Base-by-base conservation (phyloP, 176 grass and related monocot species). In the Saccharum officinarum region DNA sequence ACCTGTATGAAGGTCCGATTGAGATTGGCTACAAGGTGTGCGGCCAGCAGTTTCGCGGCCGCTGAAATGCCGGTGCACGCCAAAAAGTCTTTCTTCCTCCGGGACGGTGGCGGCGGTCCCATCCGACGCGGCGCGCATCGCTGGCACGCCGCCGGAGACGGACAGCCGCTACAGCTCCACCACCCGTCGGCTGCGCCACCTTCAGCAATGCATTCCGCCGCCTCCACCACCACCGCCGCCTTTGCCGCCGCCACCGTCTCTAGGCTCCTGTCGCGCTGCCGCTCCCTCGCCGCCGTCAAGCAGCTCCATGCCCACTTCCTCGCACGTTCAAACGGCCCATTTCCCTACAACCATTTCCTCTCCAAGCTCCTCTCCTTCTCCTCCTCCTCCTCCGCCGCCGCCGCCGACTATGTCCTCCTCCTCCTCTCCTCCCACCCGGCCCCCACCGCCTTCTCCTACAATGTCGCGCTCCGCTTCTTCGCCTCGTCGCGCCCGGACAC, bases 331-430 rank as follows among this genome's bases (percentile, higher is more conserved):
- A 5, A 36, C 44, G 0, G 25, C 6, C 69, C 82, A 28, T 89
- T 89, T 33, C 87, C 87, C 14, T 89, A 89, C 76, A 89, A 89
- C 69, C 76, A 85, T 31, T 89, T 89, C 69, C 87, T 89, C 69
- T 89, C 87, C 61, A 89, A 76, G 61, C 87, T 85, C 47, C 76
- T 85, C 87, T 85, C 69, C 61, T 38, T 89, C 77, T 28, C 45
- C 44, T 10, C 15, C 31, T 23, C 79, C 37, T 2, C 52, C 39
- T 5, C 71, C 50, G 0, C 73, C n/a, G 1, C 15, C 71, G 7
- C 16, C 47, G 6, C 61, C 79, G 64, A 77, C 16, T 88, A 88
- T 20, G 79, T 34, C 63, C 80, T 88, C 16, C 73, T 70, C 47
- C 86, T 88, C 49, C 71, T 88, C 80, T 20, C 80, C 0, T 88